phyloP scores from a whole-genome alignment of 305 asterid genomes.

The Ilex paraguariensis region DNA sequence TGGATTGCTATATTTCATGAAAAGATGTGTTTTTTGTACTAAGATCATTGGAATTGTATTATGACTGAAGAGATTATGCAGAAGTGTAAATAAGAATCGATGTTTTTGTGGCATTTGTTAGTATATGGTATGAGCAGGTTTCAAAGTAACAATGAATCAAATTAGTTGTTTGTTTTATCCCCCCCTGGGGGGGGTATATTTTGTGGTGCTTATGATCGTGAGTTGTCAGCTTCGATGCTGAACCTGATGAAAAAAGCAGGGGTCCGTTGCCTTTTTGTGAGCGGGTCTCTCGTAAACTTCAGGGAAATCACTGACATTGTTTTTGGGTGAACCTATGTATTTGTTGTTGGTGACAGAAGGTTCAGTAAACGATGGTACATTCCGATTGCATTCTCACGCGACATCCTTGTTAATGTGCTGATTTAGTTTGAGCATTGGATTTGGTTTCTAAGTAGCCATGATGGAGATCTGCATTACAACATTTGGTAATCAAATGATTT shows the following conservation, averaged over 20 bases:
- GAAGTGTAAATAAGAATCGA: background rate
- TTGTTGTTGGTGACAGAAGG: conserved; percentile 23
- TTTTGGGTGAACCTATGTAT: conserved; percentile 43
- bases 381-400: background rate
- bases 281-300: conserved; percentile 52
- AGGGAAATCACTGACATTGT: conserved; percentile 44
- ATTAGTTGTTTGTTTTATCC: too few relatives aligned
- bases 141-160: too few relatives aligned
- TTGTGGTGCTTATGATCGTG: background rate
- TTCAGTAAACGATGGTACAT: conserved; percentile 44
- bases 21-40: too few relatives aligned
- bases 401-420: too few relatives aligned
- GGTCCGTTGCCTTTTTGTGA: conserved; percentile 38
- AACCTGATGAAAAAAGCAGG: conserved; percentile 46
- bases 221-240: background rate
- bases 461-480: too few relatives aligned
- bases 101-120: background rate
- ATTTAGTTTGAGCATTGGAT: too few relatives aligned
- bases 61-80: background rate
- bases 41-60: background rate
- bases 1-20: too few relatives aligned
- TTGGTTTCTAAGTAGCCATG: too few relatives aligned
- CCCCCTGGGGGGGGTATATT: too few relatives aligned
- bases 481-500: too few relatives aligned
- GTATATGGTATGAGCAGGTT: too few relatives aligned